Evolutionary conservation across 2,329 filamentous ascomycete genomes (phyloP).

Genomic region (Colletotrichum ledebouriae): DNA sequence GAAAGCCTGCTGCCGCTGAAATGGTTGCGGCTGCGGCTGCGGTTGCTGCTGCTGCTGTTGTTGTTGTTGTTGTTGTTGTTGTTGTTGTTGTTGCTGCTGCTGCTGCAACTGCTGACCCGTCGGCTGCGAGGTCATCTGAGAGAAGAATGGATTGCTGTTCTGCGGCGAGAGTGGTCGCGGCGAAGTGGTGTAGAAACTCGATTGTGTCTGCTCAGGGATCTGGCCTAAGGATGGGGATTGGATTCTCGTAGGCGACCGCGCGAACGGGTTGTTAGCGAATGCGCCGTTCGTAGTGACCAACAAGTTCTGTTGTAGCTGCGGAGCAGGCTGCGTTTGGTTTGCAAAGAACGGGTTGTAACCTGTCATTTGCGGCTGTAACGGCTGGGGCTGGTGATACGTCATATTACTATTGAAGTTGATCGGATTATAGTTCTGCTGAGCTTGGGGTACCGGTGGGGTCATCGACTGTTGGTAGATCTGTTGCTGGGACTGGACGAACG

Average conservation of each 20-base stretch:
- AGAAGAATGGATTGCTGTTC: constrained; percentile 51
- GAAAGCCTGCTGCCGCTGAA: constrained; percentile 45
- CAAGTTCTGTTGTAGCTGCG: constrained; percentile 53
- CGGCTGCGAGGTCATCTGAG: constrained; percentile 36
- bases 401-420: constrained; percentile 58
- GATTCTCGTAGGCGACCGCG: constrained; percentile 63
- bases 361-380: constrained; percentile 55
- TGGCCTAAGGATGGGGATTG: constrained; percentile 64
- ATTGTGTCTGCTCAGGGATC: constrained; percentile 66
- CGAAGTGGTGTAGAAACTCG: constrained; percentile 54
- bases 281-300: constrained; percentile 56
- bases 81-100: constrained; percentile 46
- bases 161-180: constrained; percentile 46
- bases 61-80: no score
- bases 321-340: constrained; percentile 49
- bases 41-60: constrained; percentile 46
- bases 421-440: constrained; percentile 56
- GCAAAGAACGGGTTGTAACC: constrained; percentile 68
- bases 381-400: constrained; percentile 55
- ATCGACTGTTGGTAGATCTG: constrained; percentile 59
- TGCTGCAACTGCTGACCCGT: constrained; percentile 43
- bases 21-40: constrained; percentile 40
- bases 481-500: constrained; percentile 51
- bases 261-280: constrained; percentile 62
- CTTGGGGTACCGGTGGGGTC: constrained; percentile 58